Base-by-base conservation (phyloP, 2,329 filamentous ascomycete genomes). In the Emmonsiellopsis sp. region DNA sequence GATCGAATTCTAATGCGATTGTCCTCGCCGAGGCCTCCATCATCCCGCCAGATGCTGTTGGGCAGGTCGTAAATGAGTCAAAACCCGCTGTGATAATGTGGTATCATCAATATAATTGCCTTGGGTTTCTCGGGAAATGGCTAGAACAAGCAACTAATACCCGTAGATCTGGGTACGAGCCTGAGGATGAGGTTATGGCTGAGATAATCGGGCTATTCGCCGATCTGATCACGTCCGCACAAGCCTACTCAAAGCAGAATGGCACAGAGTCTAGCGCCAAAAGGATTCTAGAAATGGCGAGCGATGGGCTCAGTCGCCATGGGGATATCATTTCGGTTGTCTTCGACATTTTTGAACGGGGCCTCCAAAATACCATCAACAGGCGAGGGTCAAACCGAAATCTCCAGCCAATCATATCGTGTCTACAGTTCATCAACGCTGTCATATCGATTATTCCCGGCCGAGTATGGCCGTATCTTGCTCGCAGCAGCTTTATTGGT, bases 391-490 rank as follows among this genome's bases (percentile, higher is more conserved):
- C 79, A 38, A 77, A 80, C n/a, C 82, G 84, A 41, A 80, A 82
- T 9, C 71, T 84, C 42, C 80, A 83, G 37, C 76, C 94, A 31
- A 77, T 85, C 1, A 79, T 91, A 47, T 82, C 87, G 26, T 95
- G 89, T 65, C 72, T 91, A 20, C 85, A 89, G 51, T 96, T 97
- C 63, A 74, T 95, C 38, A 80, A 86, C 60, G 82, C 85, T 2
- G 73, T 94, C 15, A 70, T 93, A 30, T 77, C 79, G 8, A 61
- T 86, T n/a, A 82, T 86, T 50, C 92, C 93, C 0, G 87, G 86
- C 54, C 80, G 91, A 55, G 84, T 95, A 5, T 97, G 93, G 91
- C 90, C 92, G 3, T 88, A 92, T 66, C 79, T 98, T 62, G 83
- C 85, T 3, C 83, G 89, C 54, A 94, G 89, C 67, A 83, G 85